Conservation (phyloP, 2,329 filamentous ascomycete genomes). For the Metarhizium guizhouense region DNA sequence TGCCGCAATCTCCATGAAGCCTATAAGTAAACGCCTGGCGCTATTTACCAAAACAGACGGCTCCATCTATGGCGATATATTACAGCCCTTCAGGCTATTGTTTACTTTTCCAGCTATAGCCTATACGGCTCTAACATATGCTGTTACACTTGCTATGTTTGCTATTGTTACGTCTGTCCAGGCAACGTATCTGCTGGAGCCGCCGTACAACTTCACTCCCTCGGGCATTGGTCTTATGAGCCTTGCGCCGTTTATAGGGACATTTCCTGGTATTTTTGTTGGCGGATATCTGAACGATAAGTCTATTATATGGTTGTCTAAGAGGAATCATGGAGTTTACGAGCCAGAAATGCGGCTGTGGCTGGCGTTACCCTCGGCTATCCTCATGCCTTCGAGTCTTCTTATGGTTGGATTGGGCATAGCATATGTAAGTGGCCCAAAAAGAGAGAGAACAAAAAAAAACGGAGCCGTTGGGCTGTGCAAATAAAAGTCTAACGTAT, state of each 20-base stretch:
- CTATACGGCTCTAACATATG: slow-evolving; percentile 30
- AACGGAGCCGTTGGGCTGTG: background rate
- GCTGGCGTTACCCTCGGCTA: slow-evolving; percentile 14
- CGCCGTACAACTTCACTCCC: slow-evolving; percentile 20
- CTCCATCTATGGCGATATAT: slow-evolving; percentile 8
- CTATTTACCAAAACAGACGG: slow-evolving; percentile 10
- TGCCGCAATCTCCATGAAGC: slow-evolving; percentile 7
- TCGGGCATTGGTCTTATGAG: slow-evolving; percentile 16
- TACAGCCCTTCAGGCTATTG: slow-evolving; percentile 8
- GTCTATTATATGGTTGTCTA: slow-evolving; percentile 25
- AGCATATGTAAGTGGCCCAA: slow-evolving; percentile 16
- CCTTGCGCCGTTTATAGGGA: slow-evolving; percentile 25
- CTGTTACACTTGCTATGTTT: slow-evolving; percentile 26
- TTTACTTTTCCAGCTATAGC: slow-evolving; percentile 22
- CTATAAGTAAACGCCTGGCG: slow-evolving; percentile 14
- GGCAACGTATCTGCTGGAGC: slow-evolving; percentile 16
- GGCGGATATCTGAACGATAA: slow-evolving; percentile 29
- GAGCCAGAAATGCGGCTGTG: slow-evolving; percentile 34
- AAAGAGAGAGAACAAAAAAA: background rate
- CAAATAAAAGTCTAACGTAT: background rate
- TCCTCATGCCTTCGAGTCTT: slow-evolving; percentile 21
- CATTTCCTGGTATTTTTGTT: slow-evolving; percentile 25
- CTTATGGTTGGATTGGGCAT: slow-evolving; percentile 27
- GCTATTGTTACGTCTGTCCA: slow-evolving; percentile 13
- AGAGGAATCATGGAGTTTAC: slow-evolving; percentile 28